Evolutionary conservation across 1,284 basidiomycete species (phyloP).

Genomic region (Apiotrichum sp.): DNA sequence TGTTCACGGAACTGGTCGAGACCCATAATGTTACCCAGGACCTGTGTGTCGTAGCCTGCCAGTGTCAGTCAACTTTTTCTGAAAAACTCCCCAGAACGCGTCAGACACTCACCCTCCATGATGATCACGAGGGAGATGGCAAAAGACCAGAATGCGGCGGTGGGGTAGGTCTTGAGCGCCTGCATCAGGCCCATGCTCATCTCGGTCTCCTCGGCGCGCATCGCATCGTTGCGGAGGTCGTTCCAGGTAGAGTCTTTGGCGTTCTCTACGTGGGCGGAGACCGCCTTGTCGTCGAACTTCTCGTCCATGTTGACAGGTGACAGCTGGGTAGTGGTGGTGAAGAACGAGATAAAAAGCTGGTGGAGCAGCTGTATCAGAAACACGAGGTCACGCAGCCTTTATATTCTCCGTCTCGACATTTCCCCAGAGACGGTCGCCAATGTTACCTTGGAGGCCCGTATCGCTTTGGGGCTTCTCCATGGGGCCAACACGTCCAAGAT

Average conservation of each 20-base stretch:
- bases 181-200: constrained; percentile 8
- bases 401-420: too few relatives aligned
- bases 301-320: not conserved
- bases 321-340: too few relatives aligned
- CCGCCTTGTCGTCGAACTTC: not conserved
- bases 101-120: constrained; percentile 3
- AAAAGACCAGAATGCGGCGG: constrained; percentile 17
- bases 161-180: constrained; percentile 14
- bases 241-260: not conserved
- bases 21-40: constrained; percentile 10
- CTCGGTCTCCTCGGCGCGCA: constrained; percentile 14
- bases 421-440: too few relatives aligned
- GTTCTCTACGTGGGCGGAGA: not conserved
- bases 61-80: not conserved
- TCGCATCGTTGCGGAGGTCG: constrained; percentile 12
- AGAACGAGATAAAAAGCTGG: too few relatives aligned
- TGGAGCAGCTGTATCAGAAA: too few relatives aligned
- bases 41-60: constrained; percentile 11
- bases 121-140: constrained; percentile 13
- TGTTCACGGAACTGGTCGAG: constrained; percentile 12
- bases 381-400: too few relatives aligned
- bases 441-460: too few relatives aligned
- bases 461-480: too few relatives aligned
- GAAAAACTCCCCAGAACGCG: not conserved
- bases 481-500: too few relatives aligned